phyloP scores from a whole-genome alignment of 306 rosid species.

The Glycine tomentella region DNA sequence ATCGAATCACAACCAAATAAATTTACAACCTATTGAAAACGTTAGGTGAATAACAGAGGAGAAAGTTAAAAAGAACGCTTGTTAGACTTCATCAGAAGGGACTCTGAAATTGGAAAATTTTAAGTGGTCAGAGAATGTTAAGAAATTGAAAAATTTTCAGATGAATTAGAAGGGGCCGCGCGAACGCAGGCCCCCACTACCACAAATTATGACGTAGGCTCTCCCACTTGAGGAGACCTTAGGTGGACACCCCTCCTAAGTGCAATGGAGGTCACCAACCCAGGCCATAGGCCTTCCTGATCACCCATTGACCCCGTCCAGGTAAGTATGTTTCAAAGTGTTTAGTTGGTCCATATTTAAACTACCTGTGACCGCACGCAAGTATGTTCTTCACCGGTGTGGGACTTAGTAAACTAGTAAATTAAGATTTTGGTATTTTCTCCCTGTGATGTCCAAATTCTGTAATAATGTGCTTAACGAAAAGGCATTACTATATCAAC shows the following conservation, averaged over 20 bases:
- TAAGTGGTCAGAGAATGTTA: no score
- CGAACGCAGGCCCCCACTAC: slow-evolving; percentile 61
- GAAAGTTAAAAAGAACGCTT: no score
- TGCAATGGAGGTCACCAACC: slow-evolving; percentile 66
- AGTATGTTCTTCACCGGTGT: not conserved
- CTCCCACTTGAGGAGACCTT: slow-evolving; percentile 62
- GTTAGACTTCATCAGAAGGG: no score
- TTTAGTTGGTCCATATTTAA: not conserved
- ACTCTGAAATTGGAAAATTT: no score
- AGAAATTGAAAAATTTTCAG: no score
- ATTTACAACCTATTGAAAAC: no score
- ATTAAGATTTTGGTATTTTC: no score
- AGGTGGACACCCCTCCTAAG: slow-evolving; percentile 59
- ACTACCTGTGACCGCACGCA: not conserved
- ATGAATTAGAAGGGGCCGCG: slow-evolving; percentile 48
- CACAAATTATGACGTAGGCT: slow-evolving; percentile 73
- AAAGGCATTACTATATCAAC: no score
- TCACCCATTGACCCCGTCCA: slow-evolving; percentile 72
- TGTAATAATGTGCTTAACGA: no score
- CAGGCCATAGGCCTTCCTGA: slow-evolving; percentile 62
- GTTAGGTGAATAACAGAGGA: no score
- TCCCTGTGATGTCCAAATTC: no score
- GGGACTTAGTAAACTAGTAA: not conserved
- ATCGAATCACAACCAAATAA: no score
- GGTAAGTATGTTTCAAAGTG: slow-evolving; percentile 41